phyloP scores from a whole-genome alignment of 148 eudicot species.

The Amaranthus palmeri region DNA sequence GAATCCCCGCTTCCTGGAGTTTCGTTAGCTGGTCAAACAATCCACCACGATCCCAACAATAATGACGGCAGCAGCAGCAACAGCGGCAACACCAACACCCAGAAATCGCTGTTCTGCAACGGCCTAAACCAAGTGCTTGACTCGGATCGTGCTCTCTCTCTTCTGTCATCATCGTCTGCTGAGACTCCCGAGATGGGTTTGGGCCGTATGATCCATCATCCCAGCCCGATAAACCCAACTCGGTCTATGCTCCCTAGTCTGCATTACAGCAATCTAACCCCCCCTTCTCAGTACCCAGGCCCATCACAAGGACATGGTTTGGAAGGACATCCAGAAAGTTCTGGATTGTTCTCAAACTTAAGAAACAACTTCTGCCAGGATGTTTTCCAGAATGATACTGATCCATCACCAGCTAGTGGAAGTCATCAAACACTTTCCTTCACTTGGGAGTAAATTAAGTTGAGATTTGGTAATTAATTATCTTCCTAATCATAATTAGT shows the following conservation, averaged over 20 bases:
- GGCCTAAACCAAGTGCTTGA: conserved; percentile 42
- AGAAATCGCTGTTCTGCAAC: conserved; percentile 24
- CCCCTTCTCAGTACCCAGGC: conserved; percentile 19
- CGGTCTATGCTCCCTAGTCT: conserved; percentile 25
- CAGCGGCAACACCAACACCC: conserved; percentile 13
- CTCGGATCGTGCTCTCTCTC: conserved; percentile 94
- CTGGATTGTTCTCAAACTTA: conserved; percentile 14
- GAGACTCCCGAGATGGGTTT: conserved; percentile 42
- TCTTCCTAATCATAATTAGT: background rate
- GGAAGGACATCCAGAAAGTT: conserved; percentile 20
- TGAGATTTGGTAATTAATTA: background rate
- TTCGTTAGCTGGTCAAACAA: conserved; percentile 38
- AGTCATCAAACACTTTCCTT: conserved; percentile 61
- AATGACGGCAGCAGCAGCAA: conserved; percentile 22
- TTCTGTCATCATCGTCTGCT: conserved; percentile 88
- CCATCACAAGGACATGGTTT: conserved; percentile 25
- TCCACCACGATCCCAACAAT: conserved; percentile 31
- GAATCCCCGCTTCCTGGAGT: conserved; percentile 28
- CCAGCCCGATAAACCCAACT: conserved; percentile 22
- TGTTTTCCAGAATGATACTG: conserved; percentile 35
- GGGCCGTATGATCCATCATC: conserved; percentile 38
- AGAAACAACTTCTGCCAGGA: conserved; percentile 39
- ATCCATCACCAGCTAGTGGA: conserved; percentile 48
- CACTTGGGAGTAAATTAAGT: conserved; percentile 52
- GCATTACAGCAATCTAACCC: conserved; percentile 35